Conservation (phyloP, 2,329 filamentous ascomycete genomes). For the Penicillium palitans region DNA sequence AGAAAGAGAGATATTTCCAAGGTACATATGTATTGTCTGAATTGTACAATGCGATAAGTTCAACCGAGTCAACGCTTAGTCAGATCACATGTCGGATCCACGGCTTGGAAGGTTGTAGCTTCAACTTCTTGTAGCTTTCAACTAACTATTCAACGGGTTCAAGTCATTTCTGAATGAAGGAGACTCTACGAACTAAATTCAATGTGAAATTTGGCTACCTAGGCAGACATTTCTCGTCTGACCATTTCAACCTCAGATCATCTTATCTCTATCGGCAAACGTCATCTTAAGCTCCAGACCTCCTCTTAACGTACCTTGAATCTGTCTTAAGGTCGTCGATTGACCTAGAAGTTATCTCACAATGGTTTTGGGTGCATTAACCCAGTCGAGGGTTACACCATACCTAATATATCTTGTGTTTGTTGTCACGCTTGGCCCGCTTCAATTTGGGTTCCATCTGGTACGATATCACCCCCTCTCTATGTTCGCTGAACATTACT, state of each 20-base stretch:
- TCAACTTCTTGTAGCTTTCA: neutral
- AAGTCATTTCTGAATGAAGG: neutral
- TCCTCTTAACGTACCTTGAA: neutral
- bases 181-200: neutral
- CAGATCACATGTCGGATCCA: slow-evolving; percentile 2
- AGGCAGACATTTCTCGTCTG: neutral
- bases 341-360: slow-evolving; percentile 5
- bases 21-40: neutral
- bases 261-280: neutral
- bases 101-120: neutral
- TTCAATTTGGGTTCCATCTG: slow-evolving; percentile 93
- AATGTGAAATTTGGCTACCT: neutral
- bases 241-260: neutral
- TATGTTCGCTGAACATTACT: neutral
- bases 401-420: slow-evolving; percentile 77
- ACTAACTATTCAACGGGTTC: neutral
- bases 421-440: slow-evolving; percentile 77
- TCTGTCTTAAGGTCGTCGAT: neutral
- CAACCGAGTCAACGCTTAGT: slow-evolving; percentile 8
- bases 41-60: slow-evolving; percentile 8
- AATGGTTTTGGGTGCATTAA: slow-evolving; percentile 26
- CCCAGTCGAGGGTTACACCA: slow-evolving; percentile 56
- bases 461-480: slow-evolving; percentile 51
- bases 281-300: neutral
- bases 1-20: neutral